These are phyloP conservation scores for Coniferiporia sulphurascens DNA, from an alignment of 1,284 basidiomycete species.

Conservation along the genomic window DNA sequence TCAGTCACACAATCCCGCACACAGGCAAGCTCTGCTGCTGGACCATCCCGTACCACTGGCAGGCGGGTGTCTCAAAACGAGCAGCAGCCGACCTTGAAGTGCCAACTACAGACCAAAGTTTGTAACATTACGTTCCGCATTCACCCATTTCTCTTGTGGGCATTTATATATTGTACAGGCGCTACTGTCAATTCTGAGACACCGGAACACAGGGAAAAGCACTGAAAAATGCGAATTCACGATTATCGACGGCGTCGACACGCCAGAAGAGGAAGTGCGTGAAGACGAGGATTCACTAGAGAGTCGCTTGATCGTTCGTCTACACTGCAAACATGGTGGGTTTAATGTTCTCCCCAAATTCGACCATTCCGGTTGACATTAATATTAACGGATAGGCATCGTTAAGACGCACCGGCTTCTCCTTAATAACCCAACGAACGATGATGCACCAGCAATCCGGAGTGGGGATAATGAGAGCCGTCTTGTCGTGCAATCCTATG, in stretches of 20 bases:
- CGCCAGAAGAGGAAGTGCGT: constrained; percentile 27
- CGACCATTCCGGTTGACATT: background rate
- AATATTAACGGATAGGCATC: constrained; percentile 53
- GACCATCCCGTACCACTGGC: constrained; percentile 21
- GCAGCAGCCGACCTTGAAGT: constrained; percentile 34
- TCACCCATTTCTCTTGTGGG: background rate
- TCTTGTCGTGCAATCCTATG: constrained; percentile 62
- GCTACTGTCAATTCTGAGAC: constrained; percentile 65
- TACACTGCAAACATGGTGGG: constrained; percentile 78
- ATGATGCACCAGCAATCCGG: constrained; percentile 57
- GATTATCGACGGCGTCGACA: constrained; percentile 48
- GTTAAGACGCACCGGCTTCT: constrained; percentile 73
- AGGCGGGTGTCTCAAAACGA: constrained; percentile 6
- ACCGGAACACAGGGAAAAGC: constrained; percentile 66
- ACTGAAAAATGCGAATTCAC: constrained; percentile 71
- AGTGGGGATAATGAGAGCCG: constrained; percentile 53
- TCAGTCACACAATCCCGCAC: constrained; percentile 32
- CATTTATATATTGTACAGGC: constrained; percentile 37
- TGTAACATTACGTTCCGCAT: constrained; percentile 9
- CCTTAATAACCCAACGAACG: constrained; percentile 49
- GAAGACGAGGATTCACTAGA: constrained; percentile 59
- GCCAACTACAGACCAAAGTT: constrained; percentile 68
- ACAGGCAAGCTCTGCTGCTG: constrained; percentile 17
- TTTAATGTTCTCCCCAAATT: background rate
- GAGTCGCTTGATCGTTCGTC: constrained; percentile 61